phyloP scores from a whole-genome alignment of 2,329 filamentous ascomycete genomes.

The Fusarium sacchari region DNA sequence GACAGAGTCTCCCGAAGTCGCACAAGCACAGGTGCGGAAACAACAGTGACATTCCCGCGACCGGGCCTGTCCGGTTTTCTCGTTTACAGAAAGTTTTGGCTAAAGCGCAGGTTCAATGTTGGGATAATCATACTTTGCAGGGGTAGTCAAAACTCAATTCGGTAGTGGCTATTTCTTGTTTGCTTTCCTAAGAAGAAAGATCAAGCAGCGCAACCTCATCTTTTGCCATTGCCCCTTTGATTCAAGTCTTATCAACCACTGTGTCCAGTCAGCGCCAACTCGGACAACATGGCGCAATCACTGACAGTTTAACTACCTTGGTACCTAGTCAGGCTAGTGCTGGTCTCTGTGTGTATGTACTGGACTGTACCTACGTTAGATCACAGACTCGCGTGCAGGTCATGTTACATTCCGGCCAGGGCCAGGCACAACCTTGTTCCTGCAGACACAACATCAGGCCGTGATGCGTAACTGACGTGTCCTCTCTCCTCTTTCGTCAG shows the following conservation, averaged over 20 bases:
- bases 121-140: neutral
- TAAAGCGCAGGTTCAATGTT: neutral
- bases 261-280: neutral
- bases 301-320: neutral
- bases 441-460: slow-evolving; percentile 12
- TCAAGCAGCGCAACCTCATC: neutral
- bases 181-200: neutral
- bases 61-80: neutral
- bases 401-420: slow-evolving; percentile 25
- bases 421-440: slow-evolving; percentile 20
- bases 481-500: neutral
- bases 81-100: neutral
- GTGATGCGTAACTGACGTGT: slow-evolving; percentile 38
- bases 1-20: neutral
- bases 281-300: neutral
- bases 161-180: neutral
- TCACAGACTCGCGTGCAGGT: neutral
- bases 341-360: neutral
- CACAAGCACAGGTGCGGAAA: neutral
- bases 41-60: neutral
- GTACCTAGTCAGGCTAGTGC: too few relatives aligned
- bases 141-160: slow-evolving; percentile 2
- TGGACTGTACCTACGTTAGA: neutral
- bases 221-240: neutral
- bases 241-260: neutral